Evolutionary conservation across 768 basidiomycete species (phyloP).

Genomic region (Tricholoma furcatifolium): DNA sequence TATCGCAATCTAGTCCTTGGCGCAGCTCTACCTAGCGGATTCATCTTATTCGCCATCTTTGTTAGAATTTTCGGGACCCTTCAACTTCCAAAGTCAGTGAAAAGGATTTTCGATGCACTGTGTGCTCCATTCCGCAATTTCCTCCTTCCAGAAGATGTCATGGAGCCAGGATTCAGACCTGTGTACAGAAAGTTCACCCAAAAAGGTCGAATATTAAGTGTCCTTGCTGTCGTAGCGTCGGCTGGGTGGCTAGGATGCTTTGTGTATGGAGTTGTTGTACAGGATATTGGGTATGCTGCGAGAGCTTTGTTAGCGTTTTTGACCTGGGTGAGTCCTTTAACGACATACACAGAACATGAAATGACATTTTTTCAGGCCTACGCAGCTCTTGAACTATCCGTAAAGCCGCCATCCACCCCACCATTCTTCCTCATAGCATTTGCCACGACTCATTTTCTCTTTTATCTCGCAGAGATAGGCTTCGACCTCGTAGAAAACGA

Average conservation of each 20-base stretch:
- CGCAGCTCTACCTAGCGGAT: constrained; percentile 23
- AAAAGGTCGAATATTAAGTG: constrained; percentile 33
- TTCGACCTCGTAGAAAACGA: constrained; percentile 24
- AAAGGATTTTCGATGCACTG: constrained; percentile 19
- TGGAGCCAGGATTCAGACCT: constrained; percentile 31
- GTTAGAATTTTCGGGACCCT: constrained; percentile 26
- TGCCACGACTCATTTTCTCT: constrained; percentile 34
- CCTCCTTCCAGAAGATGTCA: constrained; percentile 49
- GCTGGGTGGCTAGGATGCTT: constrained; percentile 43
- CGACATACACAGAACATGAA: not conserved
- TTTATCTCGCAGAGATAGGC: constrained; percentile 35
- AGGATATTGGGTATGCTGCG: constrained; percentile 19
- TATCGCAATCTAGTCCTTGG: constrained; percentile 11
- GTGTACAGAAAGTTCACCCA: constrained; percentile 23
- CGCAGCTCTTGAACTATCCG: constrained; percentile 34
- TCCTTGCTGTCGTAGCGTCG: constrained; percentile 36
- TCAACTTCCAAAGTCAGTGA: constrained; percentile 25
- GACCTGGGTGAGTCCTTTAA: constrained; percentile 48
- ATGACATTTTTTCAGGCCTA: constrained; percentile 35
- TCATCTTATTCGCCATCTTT: constrained; percentile 30
- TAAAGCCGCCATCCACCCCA: constrained; percentile 45
- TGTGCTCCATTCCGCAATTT: constrained; percentile 51
- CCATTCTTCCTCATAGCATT: constrained; percentile 52
- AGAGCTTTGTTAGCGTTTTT: constrained; percentile 33
- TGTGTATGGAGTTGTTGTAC: constrained; percentile 30